These are phyloP conservation scores for Chaetothyriales sp. DNA, from an alignment of 2,329 filamentous ascomycete species.

Conservation along the genomic window DNA sequence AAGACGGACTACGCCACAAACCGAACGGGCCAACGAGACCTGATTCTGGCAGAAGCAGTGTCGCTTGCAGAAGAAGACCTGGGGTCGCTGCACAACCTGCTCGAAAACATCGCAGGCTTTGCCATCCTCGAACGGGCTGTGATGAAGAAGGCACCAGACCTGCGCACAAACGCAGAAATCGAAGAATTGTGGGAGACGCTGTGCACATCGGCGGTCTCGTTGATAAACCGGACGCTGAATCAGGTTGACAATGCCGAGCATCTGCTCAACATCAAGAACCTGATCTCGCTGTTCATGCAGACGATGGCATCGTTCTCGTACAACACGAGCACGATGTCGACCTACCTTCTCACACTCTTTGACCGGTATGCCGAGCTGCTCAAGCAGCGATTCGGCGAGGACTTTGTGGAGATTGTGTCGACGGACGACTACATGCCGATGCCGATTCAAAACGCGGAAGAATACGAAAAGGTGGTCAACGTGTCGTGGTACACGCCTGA, in stretches of 20 bases:
- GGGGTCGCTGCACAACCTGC: conserved; percentile 67
- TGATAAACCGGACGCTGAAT: conserved; percentile 65
- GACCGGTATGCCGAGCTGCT: conserved; percentile 86
- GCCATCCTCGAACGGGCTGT: conserved; percentile 92
- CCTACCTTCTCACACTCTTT: conserved; percentile 75
- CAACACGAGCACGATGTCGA: conserved; percentile 64
- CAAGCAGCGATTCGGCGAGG: conserved; percentile 80
- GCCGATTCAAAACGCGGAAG: conserved; percentile 77
- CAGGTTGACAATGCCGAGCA: conserved; percentile 78
- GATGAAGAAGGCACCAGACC: conserved; percentile 68
- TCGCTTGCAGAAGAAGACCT: conserved; percentile 70
- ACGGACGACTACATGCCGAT: conserved; percentile 99
- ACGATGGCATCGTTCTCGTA: conserved; percentile 98
- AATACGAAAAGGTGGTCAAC: conserved; percentile 90
- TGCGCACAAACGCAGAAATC: conserved; percentile 75
- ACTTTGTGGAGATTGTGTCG: conserved; percentile 81
- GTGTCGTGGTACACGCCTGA: conserved; percentile 93
- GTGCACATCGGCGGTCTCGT: conserved; percentile 70
- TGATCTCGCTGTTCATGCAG: conserved; percentile 87
- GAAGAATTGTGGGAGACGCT: conserved; percentile 98
- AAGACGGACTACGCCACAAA: conserved; percentile 83
- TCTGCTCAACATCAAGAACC: conserved; percentile 84
- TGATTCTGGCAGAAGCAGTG: conserved; percentile 55
- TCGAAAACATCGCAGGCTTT: conserved; percentile 91
- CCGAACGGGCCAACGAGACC: conserved; percentile 75